Conservation (phyloP, 148 eudicot genomes). For the Gaultheria prostrata region DNA sequence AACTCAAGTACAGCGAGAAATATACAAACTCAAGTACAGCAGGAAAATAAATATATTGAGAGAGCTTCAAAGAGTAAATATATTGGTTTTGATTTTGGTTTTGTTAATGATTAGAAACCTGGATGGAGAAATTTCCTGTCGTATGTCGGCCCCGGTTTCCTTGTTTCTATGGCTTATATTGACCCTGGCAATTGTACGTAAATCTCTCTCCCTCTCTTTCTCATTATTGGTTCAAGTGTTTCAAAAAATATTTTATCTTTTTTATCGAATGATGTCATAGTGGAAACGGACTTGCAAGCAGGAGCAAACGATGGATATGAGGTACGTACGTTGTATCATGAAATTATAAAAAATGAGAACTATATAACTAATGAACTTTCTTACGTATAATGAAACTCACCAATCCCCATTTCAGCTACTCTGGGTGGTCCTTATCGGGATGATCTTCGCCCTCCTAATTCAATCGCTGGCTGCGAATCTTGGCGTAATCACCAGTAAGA, state of each 20-base stretch:
- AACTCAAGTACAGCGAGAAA: too few species aligned
- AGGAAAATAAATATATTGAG: too few species aligned
- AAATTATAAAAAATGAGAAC: background rate
- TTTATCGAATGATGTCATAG: slow-evolving; percentile 28
- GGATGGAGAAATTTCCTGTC: slow-evolving; percentile 60
- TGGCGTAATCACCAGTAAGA: slow-evolving; percentile 61
- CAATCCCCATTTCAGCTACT: slow-evolving; percentile 40
- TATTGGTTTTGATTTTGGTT: background rate
- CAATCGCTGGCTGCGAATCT: slow-evolving; percentile 76
- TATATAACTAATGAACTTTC: background rate
- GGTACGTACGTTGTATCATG: slow-evolving; percentile 48
- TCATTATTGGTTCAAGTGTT: background rate
- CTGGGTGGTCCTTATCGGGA: slow-evolving; percentile 64
- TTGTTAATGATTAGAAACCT: slow-evolving; percentile 32
- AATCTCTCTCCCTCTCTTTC: slow-evolving; percentile 2
- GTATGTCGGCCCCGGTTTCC: slow-evolving; percentile 78
- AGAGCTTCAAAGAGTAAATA: too few species aligned
- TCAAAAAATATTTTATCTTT: too few species aligned
- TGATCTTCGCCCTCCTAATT: slow-evolving; percentile 59
- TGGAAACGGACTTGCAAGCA: slow-evolving; percentile 97
- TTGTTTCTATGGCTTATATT: slow-evolving; percentile 70
- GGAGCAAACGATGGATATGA: slow-evolving; percentile 77
- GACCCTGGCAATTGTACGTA: slow-evolving; percentile 77
- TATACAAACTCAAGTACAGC: too few species aligned
- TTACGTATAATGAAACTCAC: background rate